A percentile compares a stretch with the other conserved stretches of the same genome.
Evolutionary conservation across 2,329 filamentous ascomycete genomes (phyloP).

Genomic region (Cyphellophora europaea): DNA sequence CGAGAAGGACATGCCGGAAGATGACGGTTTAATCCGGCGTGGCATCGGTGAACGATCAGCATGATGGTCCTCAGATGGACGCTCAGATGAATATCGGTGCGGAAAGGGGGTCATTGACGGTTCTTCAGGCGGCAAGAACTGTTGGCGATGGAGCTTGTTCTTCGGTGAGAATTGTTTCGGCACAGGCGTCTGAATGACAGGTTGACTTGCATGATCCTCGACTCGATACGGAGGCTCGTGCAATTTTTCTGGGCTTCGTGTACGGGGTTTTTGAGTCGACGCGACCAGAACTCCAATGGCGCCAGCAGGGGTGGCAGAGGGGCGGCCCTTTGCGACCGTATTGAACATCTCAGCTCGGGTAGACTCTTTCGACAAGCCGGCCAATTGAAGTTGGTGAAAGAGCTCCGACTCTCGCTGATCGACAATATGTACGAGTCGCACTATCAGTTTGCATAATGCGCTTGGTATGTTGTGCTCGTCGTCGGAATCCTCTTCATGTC

Average conservation of each 20-base stretch:
- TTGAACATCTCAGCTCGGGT: neutral
- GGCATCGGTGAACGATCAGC: too few species aligned
- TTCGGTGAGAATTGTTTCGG: neutral
- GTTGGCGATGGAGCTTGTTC: too few species aligned
- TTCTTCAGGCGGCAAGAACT: too few species aligned
- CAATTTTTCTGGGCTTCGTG: constrained; percentile 19
- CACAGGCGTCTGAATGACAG: constrained; percentile 1
- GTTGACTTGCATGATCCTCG: neutral
- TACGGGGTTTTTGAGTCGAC: constrained; percentile 14
- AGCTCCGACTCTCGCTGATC: neutral
- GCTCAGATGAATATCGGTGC: too few species aligned
- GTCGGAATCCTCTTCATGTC: constrained; percentile 11
- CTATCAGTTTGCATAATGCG: constrained; percentile 4
- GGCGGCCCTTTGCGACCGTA: neutral
- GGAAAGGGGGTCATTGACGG: too few species aligned
- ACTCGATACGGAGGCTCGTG: constrained; percentile 4
- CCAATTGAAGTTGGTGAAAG: constrained; percentile 1
- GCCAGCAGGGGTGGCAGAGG: neutral
- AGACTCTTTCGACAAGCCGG: neutral
- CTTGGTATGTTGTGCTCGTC: constrained; percentile 11
- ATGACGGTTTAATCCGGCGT: too few species aligned
- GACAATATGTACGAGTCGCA: constrained; percentile 1
- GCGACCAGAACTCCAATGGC: constrained; percentile 11
- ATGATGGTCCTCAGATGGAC: too few species aligned
- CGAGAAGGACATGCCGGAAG: too few species aligned